A percentile compares a stretch with the other conserved stretches of the same genome.
Evolutionary conservation across 371 early-diverging fungal species (phyloP).

Genomic region (Mucor racemosus): DNA sequence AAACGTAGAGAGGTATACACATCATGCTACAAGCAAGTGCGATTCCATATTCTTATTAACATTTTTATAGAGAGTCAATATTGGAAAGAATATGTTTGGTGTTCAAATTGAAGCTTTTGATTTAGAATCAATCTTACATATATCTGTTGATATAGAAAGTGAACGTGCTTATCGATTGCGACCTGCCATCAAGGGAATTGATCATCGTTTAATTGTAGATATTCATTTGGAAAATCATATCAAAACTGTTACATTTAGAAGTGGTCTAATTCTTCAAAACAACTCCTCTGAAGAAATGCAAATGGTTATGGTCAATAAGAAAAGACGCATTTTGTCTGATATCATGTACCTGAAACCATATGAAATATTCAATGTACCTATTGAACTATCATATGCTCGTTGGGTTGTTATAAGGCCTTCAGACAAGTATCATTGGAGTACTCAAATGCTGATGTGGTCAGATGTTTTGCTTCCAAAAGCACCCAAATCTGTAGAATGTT

Average conservation of each 20-base stretch:
- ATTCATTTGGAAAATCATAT: conserved; percentile 73
- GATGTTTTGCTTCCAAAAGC: conserved; percentile 54
- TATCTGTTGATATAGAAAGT: conserved; percentile 80
- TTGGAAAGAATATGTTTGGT: conserved; percentile 66
- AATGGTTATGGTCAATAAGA: conserved; percentile 57
- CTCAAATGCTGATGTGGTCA: conserved; percentile 68
- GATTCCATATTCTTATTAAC: neutral
- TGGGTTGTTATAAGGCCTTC: conserved; percentile 71
- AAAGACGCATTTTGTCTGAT: conserved; percentile 30
- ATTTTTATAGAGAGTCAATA: conserved; percentile 17
- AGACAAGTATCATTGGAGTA: conserved; percentile 74
- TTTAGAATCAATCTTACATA: conserved; percentile 75
- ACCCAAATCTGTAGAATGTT: conserved; percentile 38
- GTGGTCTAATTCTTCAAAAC: conserved; percentile 71
- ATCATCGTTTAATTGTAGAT: conserved; percentile 76
- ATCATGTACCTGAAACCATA: conserved; percentile 47
- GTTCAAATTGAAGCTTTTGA: conserved; percentile 68
- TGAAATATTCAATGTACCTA: conserved; percentile 68
- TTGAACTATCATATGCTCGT: conserved; percentile 63
- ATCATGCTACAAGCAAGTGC: too few species aligned
- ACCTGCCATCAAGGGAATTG: conserved; percentile 65
- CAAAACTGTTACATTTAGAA: conserved; percentile 81
- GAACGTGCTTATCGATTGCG: conserved; percentile 61
- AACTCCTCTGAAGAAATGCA: conserved; percentile 61
- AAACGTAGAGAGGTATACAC: conserved; percentile 65